Conservation (phyloP, 2,329 filamentous ascomycete genomes). For the Fusarium sp. region DNA sequence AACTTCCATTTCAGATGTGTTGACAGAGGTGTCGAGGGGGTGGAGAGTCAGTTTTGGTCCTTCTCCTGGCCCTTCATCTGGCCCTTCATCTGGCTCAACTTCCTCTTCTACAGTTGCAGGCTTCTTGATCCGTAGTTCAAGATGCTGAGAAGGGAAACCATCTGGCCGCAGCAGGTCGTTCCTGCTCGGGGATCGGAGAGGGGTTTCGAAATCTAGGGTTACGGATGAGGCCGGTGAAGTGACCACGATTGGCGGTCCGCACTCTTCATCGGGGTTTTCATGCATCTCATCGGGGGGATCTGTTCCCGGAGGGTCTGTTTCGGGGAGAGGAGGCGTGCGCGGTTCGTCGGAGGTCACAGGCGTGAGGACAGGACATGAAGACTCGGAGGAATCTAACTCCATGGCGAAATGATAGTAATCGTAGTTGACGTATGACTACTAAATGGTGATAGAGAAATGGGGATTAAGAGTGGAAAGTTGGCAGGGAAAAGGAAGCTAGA, state of each 20-base stretch:
- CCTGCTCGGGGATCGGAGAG: neutral
- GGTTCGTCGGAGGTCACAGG: neutral
- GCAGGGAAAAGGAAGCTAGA: neutral
- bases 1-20: neutral
- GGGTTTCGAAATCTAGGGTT: neutral
- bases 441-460: neutral
- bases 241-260: neutral
- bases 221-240: neutral
- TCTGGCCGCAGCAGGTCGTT: neutral
- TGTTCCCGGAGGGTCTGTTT: neutral
- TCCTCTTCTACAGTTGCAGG: neutral
- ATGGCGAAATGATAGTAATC: neutral
- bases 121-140: neutral
- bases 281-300: neutral
- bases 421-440: neutral
- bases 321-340: neutral
- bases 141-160: neutral
- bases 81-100: neutral
- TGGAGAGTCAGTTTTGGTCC: neutral
- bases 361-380: neutral
- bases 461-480: too few relatives aligned
- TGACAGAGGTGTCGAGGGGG: neutral
- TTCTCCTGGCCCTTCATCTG: neutral
- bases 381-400: neutral
- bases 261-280: neutral